A percentile compares a stretch with the other conserved stretches of the same genome.
Evolutionary conservation across 805 yeast species (phyloP).

Genomic region (Wickerhamiella domercqiae): DNA sequence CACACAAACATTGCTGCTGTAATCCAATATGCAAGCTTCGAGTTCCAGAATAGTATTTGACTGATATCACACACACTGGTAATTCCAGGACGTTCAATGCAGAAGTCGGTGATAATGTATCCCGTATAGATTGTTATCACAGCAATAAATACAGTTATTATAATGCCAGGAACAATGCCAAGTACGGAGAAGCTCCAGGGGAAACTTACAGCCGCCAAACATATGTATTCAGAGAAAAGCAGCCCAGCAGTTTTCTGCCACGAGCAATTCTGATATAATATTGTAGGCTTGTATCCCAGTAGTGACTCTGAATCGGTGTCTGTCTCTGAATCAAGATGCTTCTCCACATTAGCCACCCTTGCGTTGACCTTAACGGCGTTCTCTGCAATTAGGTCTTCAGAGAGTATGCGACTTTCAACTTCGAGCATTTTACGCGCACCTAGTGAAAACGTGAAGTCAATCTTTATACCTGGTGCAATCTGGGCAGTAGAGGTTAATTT

Average conservation of each 20-base stretch:
- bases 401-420: no score
- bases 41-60: conserved; percentile 38
- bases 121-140: conserved; percentile 41
- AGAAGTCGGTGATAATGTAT: conserved; percentile 37
- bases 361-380: not conserved
- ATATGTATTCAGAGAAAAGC: conserved; percentile 43
- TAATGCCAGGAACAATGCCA: conserved; percentile 44
- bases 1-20: conserved; percentile 40
- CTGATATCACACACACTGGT: conserved; percentile 46
- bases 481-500: no score
- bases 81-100: conserved; percentile 37
- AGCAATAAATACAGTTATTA: conserved; percentile 37
- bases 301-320: no score
- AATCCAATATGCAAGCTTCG: conserved; percentile 38
- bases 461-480: no score
- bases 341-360: no score
- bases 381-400: no score
- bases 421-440: no score
- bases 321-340: no score
- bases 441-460: no score
- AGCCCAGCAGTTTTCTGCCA: conserved; percentile 49
- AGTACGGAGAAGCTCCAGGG: conserved; percentile 50
- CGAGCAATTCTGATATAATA: conserved; percentile 37
- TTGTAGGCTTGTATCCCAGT: no score
- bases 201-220: conserved; percentile 49